These are phyloP conservation scores for Typha latifolia DNA, from an alignment of 176 grass and related monocot genomes.

Conservation along the genomic window DNA sequence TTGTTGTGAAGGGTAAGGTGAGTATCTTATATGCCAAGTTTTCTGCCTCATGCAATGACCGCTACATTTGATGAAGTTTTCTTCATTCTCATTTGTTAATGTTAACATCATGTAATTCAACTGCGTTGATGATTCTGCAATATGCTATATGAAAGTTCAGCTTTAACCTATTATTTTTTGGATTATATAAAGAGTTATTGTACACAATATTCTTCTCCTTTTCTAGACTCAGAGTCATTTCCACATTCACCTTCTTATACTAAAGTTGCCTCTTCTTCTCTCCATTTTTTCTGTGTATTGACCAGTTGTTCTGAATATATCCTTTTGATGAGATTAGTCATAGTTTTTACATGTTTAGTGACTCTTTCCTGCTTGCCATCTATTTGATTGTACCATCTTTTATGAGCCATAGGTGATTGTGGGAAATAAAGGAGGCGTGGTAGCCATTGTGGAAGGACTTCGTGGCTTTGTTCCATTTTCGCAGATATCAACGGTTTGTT, in stretches of 20 bases:
- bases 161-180: background rate
- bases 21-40: conserved; percentile 22
- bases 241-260: background rate
- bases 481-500: conserved; percentile 70
- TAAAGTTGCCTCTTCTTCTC: background rate
- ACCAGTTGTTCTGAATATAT: background rate
- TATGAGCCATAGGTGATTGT: conserved; percentile 44
- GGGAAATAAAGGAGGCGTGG: conserved; percentile 88
- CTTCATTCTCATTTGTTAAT: too few relatives aligned
- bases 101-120: too few relatives aligned
- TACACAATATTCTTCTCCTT: background rate
- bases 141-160: too few relatives aligned
- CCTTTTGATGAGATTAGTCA: background rate
- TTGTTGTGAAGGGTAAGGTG: conserved; percentile 58
- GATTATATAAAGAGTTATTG: background rate
- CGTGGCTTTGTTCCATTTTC: conserved; percentile 93
- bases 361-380: background rate
- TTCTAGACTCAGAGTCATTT: background rate
- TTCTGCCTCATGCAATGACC: too few relatives aligned
- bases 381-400: background rate
- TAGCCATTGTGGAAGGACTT: conserved; percentile 71
- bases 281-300: background rate
- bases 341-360: background rate
- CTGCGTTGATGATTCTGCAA: too few relatives aligned
- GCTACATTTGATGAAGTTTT: too few relatives aligned